Evolutionary conservation across 2,329 filamentous ascomycete species (phyloP).

Genomic region (Blumeria hordei): DNA sequence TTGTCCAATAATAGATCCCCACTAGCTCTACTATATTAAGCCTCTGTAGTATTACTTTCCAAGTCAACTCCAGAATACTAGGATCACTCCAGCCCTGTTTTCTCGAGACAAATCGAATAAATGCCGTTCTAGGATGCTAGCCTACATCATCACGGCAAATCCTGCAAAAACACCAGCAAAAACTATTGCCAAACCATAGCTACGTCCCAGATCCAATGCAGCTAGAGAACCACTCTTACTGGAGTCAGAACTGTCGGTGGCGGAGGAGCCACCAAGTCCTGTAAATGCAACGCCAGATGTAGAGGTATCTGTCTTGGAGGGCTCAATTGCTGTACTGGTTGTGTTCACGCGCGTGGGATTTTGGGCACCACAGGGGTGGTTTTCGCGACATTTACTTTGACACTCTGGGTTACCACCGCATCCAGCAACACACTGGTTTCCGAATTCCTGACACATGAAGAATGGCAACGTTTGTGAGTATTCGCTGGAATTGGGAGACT

Average conservation of each 20-base stretch:
- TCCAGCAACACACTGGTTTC: slow-evolving; percentile 35
- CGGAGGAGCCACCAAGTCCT: slow-evolving; percentile 18
- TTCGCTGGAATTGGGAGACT: slow-evolving; percentile 46
- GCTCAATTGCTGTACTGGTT: slow-evolving; percentile 20
- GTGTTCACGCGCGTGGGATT: slow-evolving; percentile 34
- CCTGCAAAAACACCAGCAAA: slow-evolving; percentile 30
- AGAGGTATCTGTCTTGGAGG: slow-evolving; percentile 18
- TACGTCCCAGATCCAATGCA: slow-evolving; percentile 26
- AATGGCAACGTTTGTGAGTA: slow-evolving; percentile 60
- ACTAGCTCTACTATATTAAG: too few species aligned
- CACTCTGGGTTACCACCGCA: slow-evolving; percentile 36
- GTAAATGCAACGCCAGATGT: slow-evolving; percentile 18
- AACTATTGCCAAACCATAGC: slow-evolving; percentile 30
- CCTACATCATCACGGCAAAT: slow-evolving; percentile 27
- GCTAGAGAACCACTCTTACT: slow-evolving; percentile 14
- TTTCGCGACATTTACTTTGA: slow-evolving; percentile 30
- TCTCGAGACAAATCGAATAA: too few species aligned
- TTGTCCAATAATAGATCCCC: too few species aligned
- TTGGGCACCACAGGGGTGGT: slow-evolving; percentile 50
- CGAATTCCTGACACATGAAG: slow-evolving; percentile 50
- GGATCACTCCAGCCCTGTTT: too few species aligned
- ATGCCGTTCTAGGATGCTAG: too few species aligned
- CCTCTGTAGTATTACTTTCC: too few species aligned
- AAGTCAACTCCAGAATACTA: too few species aligned
- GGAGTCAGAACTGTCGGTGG: slow-evolving; percentile 9